phyloP scores from a whole-genome alignment of 306 rosid species.

The Quillaja saponaria region DNA sequence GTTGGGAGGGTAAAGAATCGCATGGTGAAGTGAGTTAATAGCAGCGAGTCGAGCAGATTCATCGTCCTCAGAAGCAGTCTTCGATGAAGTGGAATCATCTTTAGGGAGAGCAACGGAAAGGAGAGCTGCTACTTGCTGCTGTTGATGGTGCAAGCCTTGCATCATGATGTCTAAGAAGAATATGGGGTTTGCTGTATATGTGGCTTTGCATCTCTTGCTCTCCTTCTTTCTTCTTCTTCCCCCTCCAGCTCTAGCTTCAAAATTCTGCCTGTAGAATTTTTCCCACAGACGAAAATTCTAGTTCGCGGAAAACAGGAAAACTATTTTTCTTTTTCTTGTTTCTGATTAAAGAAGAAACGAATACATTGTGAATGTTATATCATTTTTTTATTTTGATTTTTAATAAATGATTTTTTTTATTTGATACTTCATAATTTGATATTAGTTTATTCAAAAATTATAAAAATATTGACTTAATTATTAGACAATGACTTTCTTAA shows the following conservation, averaged over 20 bases:
- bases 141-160: conserved; percentile 88
- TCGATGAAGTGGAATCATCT: conserved; percentile 45
- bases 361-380: too few species aligned
- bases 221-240: background rate
- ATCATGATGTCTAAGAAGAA: conserved; percentile 30
- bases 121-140: conserved; percentile 81
- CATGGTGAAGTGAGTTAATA: conserved; percentile 78
- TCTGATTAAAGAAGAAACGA: too few species aligned
- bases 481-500: too few species aligned
- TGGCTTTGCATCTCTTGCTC: conserved; percentile 35
- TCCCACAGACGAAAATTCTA: too few species aligned
- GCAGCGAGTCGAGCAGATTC: conserved; percentile 72
- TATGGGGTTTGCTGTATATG: background rate
- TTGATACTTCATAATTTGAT: too few species aligned
- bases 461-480: too few species aligned
- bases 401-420: too few species aligned
- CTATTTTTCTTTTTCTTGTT: background rate
- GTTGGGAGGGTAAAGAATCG: conserved; percentile 79
- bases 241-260: background rate
- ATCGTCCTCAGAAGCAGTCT: conserved; percentile 48
- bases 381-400: too few species aligned
- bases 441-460: too few species aligned
- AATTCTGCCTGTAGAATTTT: background rate
- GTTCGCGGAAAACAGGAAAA: background rate
- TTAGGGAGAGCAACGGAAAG: conserved; percentile 78